Evolutionary conservation across 2,329 filamentous ascomycete species (phyloP).

Genomic region (Bipolaris oryzae): DNA sequence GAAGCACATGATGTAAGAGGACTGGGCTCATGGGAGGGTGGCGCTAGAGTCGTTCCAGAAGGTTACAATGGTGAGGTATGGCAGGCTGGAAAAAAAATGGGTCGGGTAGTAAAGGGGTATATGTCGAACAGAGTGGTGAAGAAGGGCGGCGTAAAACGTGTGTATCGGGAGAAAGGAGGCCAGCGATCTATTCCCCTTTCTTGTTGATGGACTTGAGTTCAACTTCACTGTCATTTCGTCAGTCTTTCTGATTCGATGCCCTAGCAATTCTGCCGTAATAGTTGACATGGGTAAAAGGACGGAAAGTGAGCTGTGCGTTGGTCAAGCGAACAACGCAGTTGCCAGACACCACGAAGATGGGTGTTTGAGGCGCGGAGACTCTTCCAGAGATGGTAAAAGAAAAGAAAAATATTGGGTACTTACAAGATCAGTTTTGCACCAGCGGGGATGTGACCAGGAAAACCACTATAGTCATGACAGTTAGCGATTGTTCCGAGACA

Average conservation of each 20-base stretch:
- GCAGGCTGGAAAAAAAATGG: slow-evolving; percentile 3
- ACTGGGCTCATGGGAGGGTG: background rate
- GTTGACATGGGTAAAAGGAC: slow-evolving; percentile 2
- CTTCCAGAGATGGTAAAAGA: slow-evolving; percentile 1
- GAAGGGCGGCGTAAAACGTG: slow-evolving; percentile 7
- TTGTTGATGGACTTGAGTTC: slow-evolving; percentile 68
- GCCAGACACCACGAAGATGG: slow-evolving; percentile 1
- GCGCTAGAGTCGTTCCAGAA: background rate
- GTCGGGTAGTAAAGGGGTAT: slow-evolving; percentile 17
- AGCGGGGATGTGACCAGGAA: slow-evolving; percentile 76
- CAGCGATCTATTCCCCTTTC: slow-evolving; percentile 49
- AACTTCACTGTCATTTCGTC: slow-evolving; percentile 62
- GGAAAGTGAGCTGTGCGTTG: slow-evolving; percentile 14
- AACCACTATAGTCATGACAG: slow-evolving; percentile 63
- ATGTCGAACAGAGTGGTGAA: slow-evolving; percentile 11
- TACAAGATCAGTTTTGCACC: slow-evolving; percentile 83
- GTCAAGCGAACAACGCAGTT: slow-evolving; percentile 5
- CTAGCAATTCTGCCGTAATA: background rate
- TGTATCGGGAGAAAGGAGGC: background rate
- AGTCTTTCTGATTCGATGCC: slow-evolving; percentile 15
- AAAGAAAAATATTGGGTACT: slow-evolving; percentile 50
- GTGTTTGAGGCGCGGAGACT: background rate
- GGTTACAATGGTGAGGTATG: background rate
- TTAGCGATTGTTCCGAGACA: slow-evolving; percentile 24
- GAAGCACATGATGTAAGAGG: background rate